These are phyloP conservation scores for Infundibulicybe gibba DNA, from an alignment of 768 basidiomycete species.

Conservation along the genomic window DNA sequence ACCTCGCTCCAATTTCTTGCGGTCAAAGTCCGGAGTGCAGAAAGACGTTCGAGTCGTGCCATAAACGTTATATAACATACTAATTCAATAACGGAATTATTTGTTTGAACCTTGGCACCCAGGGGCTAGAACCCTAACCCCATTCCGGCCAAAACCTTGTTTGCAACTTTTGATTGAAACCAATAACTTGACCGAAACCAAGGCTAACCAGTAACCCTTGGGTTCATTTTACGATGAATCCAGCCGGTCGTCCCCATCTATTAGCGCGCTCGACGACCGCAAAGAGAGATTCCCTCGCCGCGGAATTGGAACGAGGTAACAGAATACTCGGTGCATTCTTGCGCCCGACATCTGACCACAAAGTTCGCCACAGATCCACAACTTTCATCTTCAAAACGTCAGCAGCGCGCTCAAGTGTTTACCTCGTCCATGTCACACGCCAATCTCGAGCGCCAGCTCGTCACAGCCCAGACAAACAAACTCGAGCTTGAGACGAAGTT, in stretches of 20 bases:
- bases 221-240: slow-evolving; percentile 6
- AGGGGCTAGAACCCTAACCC: no score
- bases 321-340: background rate
- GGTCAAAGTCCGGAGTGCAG: no score
- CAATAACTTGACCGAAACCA: no score
- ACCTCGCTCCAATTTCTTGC: no score
- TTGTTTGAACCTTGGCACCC: no score
- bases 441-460: slow-evolving; percentile 64
- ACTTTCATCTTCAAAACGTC: slow-evolving; percentile 62
- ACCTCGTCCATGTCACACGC: slow-evolving; percentile 59
- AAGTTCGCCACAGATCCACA: slow-evolving; percentile 50
- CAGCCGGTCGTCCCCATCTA: slow-evolving; percentile 8
- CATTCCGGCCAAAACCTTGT: no score
- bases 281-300: slow-evolving; percentile 65
- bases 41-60: no score
- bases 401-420: slow-evolving; percentile 62
- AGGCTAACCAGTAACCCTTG: no score
- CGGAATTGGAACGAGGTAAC: slow-evolving; percentile 64
- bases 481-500: slow-evolving; percentile 66
- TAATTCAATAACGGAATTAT: no score
- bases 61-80: no score
- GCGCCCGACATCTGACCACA: background rate
- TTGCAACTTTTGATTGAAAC: no score
- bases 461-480: slow-evolving; percentile 56
- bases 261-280: slow-evolving; percentile 29